phyloP scores from a whole-genome alignment of 441 rosid species.

The Hypseocharis bilobata region DNA sequence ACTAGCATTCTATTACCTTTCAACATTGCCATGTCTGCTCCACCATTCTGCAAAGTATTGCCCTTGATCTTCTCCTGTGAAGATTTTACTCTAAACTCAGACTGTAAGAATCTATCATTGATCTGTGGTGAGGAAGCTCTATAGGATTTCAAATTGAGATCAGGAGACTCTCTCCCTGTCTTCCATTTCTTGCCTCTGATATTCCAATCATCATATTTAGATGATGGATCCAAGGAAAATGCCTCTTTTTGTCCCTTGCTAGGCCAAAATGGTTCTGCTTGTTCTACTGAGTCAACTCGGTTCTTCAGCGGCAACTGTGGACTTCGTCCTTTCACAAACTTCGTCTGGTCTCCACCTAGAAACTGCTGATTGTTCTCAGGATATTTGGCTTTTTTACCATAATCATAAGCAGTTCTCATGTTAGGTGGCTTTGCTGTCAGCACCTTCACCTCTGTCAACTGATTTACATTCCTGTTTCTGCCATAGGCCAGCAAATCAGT shows the following conservation, averaged over 20 bases:
- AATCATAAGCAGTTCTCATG: slow-evolving; percentile 28
- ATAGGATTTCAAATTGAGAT: slow-evolving; percentile 38
- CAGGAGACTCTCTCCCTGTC: slow-evolving; percentile 48
- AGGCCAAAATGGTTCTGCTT: slow-evolving; percentile 40
- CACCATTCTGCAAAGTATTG: slow-evolving; percentile 43
- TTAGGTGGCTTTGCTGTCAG: slow-evolving; percentile 30
- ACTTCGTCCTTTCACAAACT: slow-evolving; percentile 39
- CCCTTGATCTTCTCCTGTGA: slow-evolving; percentile 52
- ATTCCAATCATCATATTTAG: slow-evolving; percentile 49
- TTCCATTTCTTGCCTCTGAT: slow-evolving; percentile 58
- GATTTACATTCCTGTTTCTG: slow-evolving; percentile 32
- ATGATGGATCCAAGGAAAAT: slow-evolving; percentile 41
- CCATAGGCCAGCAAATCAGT: slow-evolving; percentile 37
- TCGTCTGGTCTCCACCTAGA: slow-evolving; percentile 45
- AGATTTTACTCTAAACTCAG: slow-evolving; percentile 48
- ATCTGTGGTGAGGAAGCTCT: slow-evolving; percentile 46
- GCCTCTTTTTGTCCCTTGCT: slow-evolving; percentile 40
- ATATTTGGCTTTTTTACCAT: slow-evolving; percentile 36
- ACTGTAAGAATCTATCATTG: slow-evolving; percentile 48
- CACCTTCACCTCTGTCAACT: slow-evolving; percentile 28
- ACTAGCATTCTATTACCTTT: slow-evolving; percentile 39
- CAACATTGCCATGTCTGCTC: slow-evolving; percentile 30
- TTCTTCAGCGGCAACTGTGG: slow-evolving; percentile 32
- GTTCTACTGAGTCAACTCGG: slow-evolving; percentile 39
- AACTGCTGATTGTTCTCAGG: slow-evolving; percentile 36